A percentile compares a stretch with the other conserved stretches of the same genome.
phyloP scores from a whole-genome alignment of 2,329 filamentous ascomycete species.

The Cercospora zeae-maydis region DNA sequence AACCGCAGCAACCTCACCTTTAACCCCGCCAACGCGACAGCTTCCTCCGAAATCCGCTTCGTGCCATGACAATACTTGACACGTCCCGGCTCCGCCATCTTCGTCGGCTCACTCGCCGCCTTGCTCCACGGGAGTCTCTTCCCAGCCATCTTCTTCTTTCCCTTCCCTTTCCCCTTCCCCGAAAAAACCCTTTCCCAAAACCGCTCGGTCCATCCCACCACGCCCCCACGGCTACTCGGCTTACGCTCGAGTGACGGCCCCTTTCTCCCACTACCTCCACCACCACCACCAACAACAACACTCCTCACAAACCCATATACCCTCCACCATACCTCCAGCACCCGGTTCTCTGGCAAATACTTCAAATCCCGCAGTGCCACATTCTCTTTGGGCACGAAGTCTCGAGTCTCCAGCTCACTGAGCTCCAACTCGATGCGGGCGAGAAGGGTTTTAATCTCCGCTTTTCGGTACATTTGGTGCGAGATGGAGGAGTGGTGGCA shows the following conservation, averaged over 20 bases:
- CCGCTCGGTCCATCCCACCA: not conserved
- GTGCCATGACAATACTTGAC: not conserved
- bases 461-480: not conserved
- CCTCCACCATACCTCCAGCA: not conserved
- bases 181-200: not conserved
- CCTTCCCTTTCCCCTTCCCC: not conserved
- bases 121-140: not conserved
- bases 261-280: not conserved
- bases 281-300: not conserved
- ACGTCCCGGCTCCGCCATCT: not conserved
- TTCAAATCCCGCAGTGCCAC: not conserved
- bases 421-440: not conserved
- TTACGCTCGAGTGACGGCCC: not conserved
- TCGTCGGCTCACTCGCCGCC: not conserved
- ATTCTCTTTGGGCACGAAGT: not conserved
- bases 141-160: not conserved
- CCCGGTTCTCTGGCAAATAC: not conserved
- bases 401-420: not conserved
- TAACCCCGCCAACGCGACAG: not conserved
- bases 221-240: not conserved
- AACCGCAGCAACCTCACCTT: not conserved
- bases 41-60: not conserved
- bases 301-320: not conserved
- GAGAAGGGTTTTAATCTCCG: not conserved
- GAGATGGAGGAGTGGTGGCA: not conserved